Conservation (phyloP, 257 asterid genomes). For the Solanum chmielewskii region DNA sequence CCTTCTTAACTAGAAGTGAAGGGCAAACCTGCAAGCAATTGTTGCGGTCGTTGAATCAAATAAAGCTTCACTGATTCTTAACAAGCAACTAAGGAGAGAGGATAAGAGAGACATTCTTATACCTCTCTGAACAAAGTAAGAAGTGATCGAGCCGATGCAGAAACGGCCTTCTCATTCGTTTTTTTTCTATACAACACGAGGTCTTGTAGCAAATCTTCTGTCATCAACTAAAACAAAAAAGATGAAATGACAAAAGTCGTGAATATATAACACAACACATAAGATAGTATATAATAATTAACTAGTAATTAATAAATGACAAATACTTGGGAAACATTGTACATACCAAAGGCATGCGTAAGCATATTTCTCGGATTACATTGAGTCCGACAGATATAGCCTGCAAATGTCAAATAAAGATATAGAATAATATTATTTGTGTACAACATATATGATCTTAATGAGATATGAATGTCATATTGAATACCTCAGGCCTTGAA, state of each 20-base stretch:
- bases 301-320: not conserved
- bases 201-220: constrained; percentile 97
- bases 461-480: not conserved
- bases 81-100: not conserved
- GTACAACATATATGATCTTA: not conserved
- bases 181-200: constrained; percentile 79
- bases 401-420: constrained; percentile 22
- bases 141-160: constrained; percentile 85
- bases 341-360: constrained; percentile 91
- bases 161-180: constrained; percentile 81
- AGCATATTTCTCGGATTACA: constrained; percentile 81
- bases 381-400: constrained; percentile 86
- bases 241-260: not conserved
- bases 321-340: not conserved
- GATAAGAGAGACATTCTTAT: not conserved
- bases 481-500: constrained; percentile 82
- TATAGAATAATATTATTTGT: constrained; percentile 33
- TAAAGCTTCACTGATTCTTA: not conserved
- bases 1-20: constrained; percentile 73
- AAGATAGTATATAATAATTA: not conserved
- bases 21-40: constrained; percentile 68
- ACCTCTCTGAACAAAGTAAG: constrained; percentile 84
- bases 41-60: not conserved
- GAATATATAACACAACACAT: not conserved
- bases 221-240: constrained; percentile 60